These are phyloP conservation scores for Vitis riparia DNA, from an alignment of 164 flowering plant genomes.

Conservation along the genomic window DNA sequence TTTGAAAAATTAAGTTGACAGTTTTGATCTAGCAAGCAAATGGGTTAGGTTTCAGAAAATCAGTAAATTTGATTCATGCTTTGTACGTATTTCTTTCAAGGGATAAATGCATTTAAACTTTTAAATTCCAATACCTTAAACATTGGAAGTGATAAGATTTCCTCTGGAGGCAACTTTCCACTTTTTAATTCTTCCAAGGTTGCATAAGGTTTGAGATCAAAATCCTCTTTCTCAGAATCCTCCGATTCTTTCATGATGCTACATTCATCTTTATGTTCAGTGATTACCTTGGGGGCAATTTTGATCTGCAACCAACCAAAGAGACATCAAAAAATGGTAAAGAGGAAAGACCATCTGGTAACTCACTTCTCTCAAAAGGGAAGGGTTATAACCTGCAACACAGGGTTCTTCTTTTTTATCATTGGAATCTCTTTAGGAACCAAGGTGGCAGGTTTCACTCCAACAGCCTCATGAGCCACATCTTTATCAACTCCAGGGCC, in stretches of 20 bases:
- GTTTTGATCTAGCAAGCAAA: too few relatives aligned
- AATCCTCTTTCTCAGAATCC: slow-evolving; percentile 31
- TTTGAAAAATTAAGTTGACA: too few relatives aligned
- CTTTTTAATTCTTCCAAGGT: slow-evolving; percentile 67
- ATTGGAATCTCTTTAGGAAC: slow-evolving; percentile 86
- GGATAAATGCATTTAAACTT: too few relatives aligned
- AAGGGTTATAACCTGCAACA: slow-evolving; percentile 59
- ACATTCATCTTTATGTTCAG: slow-evolving; percentile 37
- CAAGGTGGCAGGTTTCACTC: slow-evolving; percentile 70
- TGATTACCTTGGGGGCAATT: slow-evolving; percentile 53
- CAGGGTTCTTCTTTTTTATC: slow-evolving; percentile 83
- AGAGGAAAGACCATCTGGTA: neutral
- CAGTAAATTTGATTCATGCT: too few relatives aligned
- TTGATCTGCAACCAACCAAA: slow-evolving; percentile 58
- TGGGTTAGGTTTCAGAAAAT: too few relatives aligned
- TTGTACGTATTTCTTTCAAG: too few relatives aligned
- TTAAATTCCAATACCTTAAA: slow-evolving; percentile 65
- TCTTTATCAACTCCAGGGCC: slow-evolving; percentile 92
- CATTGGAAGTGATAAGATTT: slow-evolving; percentile 91
- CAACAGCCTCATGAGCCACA: slow-evolving; percentile 93
- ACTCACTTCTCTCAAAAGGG: neutral
- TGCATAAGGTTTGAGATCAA: slow-evolving; percentile 43
- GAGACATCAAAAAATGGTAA: neutral
- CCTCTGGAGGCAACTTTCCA: slow-evolving; percentile 91
- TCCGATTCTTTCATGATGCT: slow-evolving; percentile 23